Base-by-base conservation (phyloP, 441 rosid genomes). In the Pelargonium australe region DNA sequence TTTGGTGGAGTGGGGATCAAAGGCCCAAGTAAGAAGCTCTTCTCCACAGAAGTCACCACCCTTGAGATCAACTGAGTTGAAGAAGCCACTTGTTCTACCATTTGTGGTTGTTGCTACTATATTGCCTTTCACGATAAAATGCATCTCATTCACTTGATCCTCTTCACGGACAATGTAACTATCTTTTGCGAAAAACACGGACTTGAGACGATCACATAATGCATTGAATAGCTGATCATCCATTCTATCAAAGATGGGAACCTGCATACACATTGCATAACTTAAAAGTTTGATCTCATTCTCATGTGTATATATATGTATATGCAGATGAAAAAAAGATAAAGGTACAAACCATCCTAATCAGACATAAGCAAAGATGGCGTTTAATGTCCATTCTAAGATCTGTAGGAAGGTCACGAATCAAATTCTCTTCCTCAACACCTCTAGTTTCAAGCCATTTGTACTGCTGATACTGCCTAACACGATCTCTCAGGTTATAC, bases 21-120 rank as follows among this genome's bases (percentile, higher is more conserved):
- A 47, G 2, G 96, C 97, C 97, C 97, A 94, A 0, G 97, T 78
- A 3, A 91, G 95, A 63, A 91, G 86, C 82, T 94, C 97, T 81
- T 94, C 99, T 0, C 97, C 94, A 1, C 96, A 89, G 7, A 94
- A 94, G 57, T 91, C 99, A 4, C 96, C 92, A 5, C 95, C 91
- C 58, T 89, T 83, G 3, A 88, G 66, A 65, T 85, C 85, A 66
- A 85, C 89, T 25, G 96, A 86, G 71, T 94, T 89, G 88, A 81
- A 85, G 85, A 94, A 94, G 41, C 97, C 96, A 5, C 91, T 82
- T 44, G 90, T 78, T 16, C 97, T 97, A 66, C 97, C 97, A 58
- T 91, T 85, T 61, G 97, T 94, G 0, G 95, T 89, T 3, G 87
- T 87, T 82, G 96, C 88, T 23, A 87, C 97, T 7, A 94, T 89